Evolutionary conservation across 2,329 filamentous ascomycete species (phyloP), one percentile per base, ranked within the genome.

Genomic region (Graphilbum fragrans): DNA sequence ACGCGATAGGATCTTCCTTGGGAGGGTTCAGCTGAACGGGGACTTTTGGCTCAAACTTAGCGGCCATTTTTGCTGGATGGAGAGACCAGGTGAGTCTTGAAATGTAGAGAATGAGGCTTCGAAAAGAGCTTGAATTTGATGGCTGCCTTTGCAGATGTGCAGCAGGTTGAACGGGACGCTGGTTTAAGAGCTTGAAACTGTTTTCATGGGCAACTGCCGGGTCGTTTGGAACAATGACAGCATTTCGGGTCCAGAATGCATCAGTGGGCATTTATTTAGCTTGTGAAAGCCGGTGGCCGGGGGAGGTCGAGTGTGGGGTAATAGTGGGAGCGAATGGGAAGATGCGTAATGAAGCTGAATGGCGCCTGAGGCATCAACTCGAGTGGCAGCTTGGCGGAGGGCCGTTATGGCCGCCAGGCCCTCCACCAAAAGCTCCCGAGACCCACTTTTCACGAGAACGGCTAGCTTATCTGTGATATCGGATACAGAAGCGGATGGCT

Each of bases 1-100:
- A 55, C n/a, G 80, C 79, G 53, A 98, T 95, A 31, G 75, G 74
- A 54, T 95, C 88, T 56, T 86, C 74, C 65, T 93, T 96, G 14
- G 92, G 92, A 31, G 86, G 81, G 44, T 82, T 70, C 45, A 98
- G 75, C 43, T 79, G 64, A 45, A 92, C 80, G 3, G 84, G 73
- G 22, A 67, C 65, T 62, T 92, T 93, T 35, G 86, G 86, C 58
- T 84, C 81, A 53, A 93, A 93, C 52, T 74, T 81, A 48, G 70
- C 73, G 46, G 69, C 58, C 74, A 78, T 79, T 61, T 33, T 25
- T 4, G 2, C 27, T n/a, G n/a, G n/a, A n/a, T n/a, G n/a, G n/a
- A n/a, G n/a, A n/a, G n/a, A n/a, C n/a, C n/a, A n/a, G n/a, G n/a
- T n/a, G n/a, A n/a, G n/a, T n/a, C n/a, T n/a, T n/a, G n/a, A n/a